Base-by-base conservation (phyloP, 495 filamentous ascomycete species). In the Penicillium argentinense region DNA sequence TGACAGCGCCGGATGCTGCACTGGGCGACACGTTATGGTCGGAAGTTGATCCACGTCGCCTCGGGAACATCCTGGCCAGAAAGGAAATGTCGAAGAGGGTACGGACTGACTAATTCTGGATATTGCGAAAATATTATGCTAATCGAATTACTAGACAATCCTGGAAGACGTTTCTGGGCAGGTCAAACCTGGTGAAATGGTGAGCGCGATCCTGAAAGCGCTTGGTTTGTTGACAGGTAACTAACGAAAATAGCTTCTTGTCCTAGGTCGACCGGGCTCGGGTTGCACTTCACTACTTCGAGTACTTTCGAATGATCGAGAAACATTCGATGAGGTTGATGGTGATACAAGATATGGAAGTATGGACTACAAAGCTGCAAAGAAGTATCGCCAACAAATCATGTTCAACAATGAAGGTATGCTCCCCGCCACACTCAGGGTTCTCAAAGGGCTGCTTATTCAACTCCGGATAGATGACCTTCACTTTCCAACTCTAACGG, bases 401-500 rank as follows among this genome's bases (percentile, higher is more conserved):
- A 69, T 72, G 68, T 72, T 72, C 53, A 72, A 72, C 49, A 68
- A 66, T 11, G 68, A 72, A 47, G 62, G 62, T 57, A 40, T 33
- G 36, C 8, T 13, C 34, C n/a, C 14, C 16, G 16, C 27, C 26
- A 2, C 1, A 27, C 3, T 9, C 12, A 28, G n/a, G n/a, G n/a
- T 27, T 3, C 9, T 11, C 5, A 24, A 9, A 1, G 13, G 16
- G 52, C 70, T 65, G 23, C 73, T 79, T 47, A 69, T 71, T 83
- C n/a, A 4, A 29, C 11, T 7, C 3, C 26, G 13, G 1, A 1
- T 13, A 68, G 79, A 84, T 38, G 89, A 95, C 56, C 72, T 89
- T 1, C 87, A 92, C 63, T 91, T 91, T 56, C 87, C 89, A 9
- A 82, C 86, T 52, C 69, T 93, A 37, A 86, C 84, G 1, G 88